phyloP scores from a whole-genome alignment of 345 rosid genomes.

The Aurinia saxatilis region DNA sequence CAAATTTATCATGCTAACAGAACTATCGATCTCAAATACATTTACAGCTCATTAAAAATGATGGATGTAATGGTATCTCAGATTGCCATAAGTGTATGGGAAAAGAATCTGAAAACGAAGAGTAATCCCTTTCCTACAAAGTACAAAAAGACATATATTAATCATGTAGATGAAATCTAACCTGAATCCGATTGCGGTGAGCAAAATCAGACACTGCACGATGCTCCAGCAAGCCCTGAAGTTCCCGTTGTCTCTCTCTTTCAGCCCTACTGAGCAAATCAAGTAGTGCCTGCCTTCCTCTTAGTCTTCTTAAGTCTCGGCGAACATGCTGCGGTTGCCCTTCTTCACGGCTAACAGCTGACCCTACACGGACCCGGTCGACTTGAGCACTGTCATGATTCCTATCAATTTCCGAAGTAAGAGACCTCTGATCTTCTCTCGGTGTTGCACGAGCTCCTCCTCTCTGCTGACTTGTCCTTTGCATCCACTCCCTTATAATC shows the following conservation, averaged over 20 bases:
- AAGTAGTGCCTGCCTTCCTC: constrained; percentile 85
- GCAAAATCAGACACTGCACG: constrained; percentile 98
- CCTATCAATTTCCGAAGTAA: constrained; percentile 19
- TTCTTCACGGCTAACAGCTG: constrained; percentile 50
- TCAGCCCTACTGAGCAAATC: constrained; percentile 87
- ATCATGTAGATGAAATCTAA: constrained; percentile 18
- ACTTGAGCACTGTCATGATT: constrained; percentile 36
- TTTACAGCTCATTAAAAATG: not conserved
- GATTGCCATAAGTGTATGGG: not conserved
- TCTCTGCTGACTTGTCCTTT: constrained; percentile 91
- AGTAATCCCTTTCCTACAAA: not conserved
- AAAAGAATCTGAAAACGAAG: not conserved
- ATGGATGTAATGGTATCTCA: constrained; percentile 1
- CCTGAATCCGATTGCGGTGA: constrained; percentile 98
- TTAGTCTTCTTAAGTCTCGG: constrained; percentile 69
- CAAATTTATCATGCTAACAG: not conserved
- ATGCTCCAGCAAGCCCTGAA: constrained; percentile 86
- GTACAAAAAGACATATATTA: not conserved
- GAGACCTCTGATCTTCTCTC: constrained; percentile 53
- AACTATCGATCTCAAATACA: not conserved
- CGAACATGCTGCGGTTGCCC: constrained; percentile 71
- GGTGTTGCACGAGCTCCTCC: constrained; percentile 48
- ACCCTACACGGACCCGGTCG: constrained; percentile 47
- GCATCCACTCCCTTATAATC: constrained; percentile 95
- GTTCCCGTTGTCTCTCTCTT: constrained; percentile 86